A percentile compares a stretch with the other conserved stretches of the same genome.
phyloP scores from a whole-genome alignment of 441 rosid species.

The Arabidopsis lyrata region DNA sequence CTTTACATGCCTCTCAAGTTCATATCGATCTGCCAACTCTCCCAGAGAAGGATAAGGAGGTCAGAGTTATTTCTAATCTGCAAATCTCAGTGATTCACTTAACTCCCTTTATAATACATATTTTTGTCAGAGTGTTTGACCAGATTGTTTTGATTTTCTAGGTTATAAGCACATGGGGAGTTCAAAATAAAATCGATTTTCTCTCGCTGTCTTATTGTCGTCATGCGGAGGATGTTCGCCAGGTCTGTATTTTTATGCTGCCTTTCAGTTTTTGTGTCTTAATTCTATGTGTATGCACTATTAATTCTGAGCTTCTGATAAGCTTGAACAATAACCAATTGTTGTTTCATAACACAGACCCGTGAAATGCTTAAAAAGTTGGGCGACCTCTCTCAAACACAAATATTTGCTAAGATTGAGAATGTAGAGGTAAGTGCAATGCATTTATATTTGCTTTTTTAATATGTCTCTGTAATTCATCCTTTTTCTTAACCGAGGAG shows the following conservation, averaged over 20 bases:
- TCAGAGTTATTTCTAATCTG: constrained; percentile 34
- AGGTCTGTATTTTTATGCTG: constrained; percentile 50
- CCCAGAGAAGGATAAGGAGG: constrained; percentile 93
- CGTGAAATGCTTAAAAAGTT: constrained; percentile 80
- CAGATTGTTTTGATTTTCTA: constrained; percentile 39
- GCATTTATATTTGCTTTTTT: background rate
- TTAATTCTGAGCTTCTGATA: background rate
- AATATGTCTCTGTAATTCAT: constrained; percentile 5
- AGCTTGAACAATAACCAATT: constrained; percentile 1
- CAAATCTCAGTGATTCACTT: background rate
- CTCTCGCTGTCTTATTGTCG: constrained; percentile 93
- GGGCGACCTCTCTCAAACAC: constrained; percentile 92
- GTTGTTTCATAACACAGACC: constrained; percentile 59
- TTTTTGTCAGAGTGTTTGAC: constrained; percentile 9
- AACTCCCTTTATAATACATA: background rate
- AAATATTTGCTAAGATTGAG: constrained; percentile 96
- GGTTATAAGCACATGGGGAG: constrained; percentile 97
- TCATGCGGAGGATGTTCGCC: constrained; percentile 97
- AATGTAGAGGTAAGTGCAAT: constrained; percentile 72
- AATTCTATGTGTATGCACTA: background rate
- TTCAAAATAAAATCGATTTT: constrained; percentile 89
- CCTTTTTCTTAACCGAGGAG: background rate
- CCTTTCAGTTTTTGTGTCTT: background rate
- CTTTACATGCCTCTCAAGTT: constrained; percentile 88
- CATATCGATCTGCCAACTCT: constrained; percentile 91